Percentiles rank a stretch among this genome's conserved stretches.
These are phyloP conservation scores for Phaseolus lunatus DNA, from an alignment of 306 rosid genomes.

Conservation along the genomic window DNA sequence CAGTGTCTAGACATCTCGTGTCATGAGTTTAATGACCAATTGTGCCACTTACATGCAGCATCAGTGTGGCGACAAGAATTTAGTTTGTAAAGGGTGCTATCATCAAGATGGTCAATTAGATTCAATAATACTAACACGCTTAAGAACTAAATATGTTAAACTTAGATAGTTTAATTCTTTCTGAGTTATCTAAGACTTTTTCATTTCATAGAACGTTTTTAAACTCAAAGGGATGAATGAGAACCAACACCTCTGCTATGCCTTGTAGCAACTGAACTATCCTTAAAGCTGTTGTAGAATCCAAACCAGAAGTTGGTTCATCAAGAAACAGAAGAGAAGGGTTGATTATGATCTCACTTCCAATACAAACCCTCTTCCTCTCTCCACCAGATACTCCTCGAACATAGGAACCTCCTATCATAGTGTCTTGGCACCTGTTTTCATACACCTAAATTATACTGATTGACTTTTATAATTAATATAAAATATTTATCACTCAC, in stretches of 20 bases:
- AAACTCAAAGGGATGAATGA: not conserved
- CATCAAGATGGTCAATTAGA: conserved; percentile 20
- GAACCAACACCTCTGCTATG: conserved; percentile 79
- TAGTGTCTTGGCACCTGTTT: conserved; percentile 91
- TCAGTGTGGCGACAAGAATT: not conserved
- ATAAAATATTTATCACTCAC: conserved; percentile 15
- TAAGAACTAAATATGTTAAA: not conserved
- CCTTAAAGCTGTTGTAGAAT: conserved; percentile 93
- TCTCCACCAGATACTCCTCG: conserved; percentile 97
- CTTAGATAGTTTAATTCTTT: not conserved
- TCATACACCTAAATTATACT: conserved; percentile 15
- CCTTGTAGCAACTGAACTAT: conserved; percentile 93
- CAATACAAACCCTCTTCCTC: conserved; percentile 95
- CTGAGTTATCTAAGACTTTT: not conserved
- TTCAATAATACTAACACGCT: not conserved
- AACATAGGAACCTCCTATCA: conserved; percentile 96
- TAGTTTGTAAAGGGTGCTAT: not conserved
- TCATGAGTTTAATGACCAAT: not conserved
- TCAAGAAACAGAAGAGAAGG: conserved; percentile 95
- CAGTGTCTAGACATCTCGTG: not conserved
- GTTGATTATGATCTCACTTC: conserved; percentile 87
- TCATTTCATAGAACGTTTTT: not conserved
- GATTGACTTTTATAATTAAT: not conserved
- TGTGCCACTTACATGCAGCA: not conserved
- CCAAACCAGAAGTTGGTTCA: conserved; percentile 98